Conservation (phyloP, 2,329 filamentous ascomycete genomes). For the Chaetomium sp. region DNA sequence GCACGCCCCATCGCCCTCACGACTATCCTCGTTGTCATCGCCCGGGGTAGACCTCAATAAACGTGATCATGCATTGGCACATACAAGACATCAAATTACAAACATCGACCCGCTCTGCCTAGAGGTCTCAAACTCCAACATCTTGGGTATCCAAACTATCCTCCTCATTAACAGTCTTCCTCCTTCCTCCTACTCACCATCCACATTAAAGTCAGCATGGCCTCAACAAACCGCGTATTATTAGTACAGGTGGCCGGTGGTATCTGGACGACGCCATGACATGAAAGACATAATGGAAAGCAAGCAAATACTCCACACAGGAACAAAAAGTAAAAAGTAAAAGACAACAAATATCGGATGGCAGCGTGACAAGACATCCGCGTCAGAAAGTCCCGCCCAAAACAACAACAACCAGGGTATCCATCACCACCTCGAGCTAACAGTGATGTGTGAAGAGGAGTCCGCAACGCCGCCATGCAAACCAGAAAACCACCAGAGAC, state of each 20-base stretch:
- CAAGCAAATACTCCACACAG: not conserved
- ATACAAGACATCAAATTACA: not conserved
- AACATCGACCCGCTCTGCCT: too few species aligned
- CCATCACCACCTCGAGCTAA: too few species aligned
- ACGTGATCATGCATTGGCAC: not conserved
- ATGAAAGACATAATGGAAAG: not conserved
- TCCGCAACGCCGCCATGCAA: conserved; percentile 8
- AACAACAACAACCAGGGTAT: not conserved
- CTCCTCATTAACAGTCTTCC: too few species aligned
- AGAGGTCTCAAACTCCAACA: too few species aligned
- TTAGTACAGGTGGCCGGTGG: conserved; percentile 14
- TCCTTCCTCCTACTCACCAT: not conserved
- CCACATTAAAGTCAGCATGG: not conserved
- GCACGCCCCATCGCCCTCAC: too few species aligned
- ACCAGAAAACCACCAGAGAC: not conserved
- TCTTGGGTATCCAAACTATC: too few species aligned
- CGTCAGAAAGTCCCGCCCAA: not conserved
- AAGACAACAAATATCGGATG: not conserved
- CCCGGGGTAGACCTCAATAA: too few species aligned
- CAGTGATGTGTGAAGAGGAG: too few species aligned
- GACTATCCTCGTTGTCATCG: too few species aligned
- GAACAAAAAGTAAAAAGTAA: not conserved
- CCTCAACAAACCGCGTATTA: not conserved
- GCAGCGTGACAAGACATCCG: not conserved
- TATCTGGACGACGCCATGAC: conserved; percentile 11